phyloP scores from a whole-genome alignment of 1,139 yeast genomes.

The Kodamaea alishanica region DNA sequence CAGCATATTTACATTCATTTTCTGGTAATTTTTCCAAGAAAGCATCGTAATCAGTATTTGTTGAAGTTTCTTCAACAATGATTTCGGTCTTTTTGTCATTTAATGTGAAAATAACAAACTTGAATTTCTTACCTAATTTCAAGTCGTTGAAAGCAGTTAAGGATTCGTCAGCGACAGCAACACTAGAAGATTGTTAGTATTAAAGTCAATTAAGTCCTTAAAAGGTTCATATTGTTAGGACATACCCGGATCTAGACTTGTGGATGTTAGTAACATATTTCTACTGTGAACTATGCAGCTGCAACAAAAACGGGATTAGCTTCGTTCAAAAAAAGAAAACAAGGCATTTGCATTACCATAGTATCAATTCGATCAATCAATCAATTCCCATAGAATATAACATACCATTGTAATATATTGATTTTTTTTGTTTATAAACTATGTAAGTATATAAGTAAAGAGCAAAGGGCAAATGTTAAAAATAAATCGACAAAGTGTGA shows the following conservation, averaged over 20 bases:
- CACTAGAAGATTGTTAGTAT: conserved; percentile 48
- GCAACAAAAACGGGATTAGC: neutral
- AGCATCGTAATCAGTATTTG: conserved; percentile 69
- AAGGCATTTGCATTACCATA: too few relatives aligned
- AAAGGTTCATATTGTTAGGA: conserved; percentile 11
- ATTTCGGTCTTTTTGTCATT: conserved; percentile 86
- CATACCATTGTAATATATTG: conserved; percentile 18
- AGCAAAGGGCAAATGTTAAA: too few relatives aligned
- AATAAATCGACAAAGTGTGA: conserved; percentile 2
- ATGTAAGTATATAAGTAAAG: too few relatives aligned
- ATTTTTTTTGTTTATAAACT: conserved; percentile 5
- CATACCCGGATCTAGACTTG: conserved; percentile 70
- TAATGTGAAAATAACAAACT: conserved; percentile 75
- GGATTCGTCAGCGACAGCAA: conserved; percentile 93
- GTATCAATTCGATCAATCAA: conserved; percentile 1
- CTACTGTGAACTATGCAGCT: neutral
- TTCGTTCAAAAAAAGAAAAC: neutral
- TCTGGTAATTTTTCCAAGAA: conserved; percentile 90
- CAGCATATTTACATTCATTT: conserved; percentile 93
- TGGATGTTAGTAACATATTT: conserved; percentile 10
- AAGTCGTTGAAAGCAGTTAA: conserved; percentile 90
- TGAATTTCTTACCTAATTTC: conserved; percentile 89
- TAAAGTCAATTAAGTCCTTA: neutral
- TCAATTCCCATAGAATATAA: conserved; percentile 1
- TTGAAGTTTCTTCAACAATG: conserved; percentile 81